phyloP scores from a whole-genome alignment of 2,329 filamentous ascomycete genomes.

The Immersiporthe knoxdaviesiana region DNA sequence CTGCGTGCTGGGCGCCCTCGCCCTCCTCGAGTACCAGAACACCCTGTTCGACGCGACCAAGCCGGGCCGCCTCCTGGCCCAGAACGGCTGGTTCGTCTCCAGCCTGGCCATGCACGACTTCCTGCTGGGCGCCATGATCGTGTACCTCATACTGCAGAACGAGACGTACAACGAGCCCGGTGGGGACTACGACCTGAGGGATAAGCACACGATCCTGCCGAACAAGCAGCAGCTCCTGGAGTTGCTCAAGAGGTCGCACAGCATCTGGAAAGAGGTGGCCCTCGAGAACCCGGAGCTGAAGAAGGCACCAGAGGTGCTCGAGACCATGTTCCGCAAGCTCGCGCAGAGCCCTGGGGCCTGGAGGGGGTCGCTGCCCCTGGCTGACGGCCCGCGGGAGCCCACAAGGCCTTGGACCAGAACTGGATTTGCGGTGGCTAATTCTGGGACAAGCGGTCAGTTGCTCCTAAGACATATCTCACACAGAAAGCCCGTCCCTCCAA shows the following conservation, averaged over 20 bases:
- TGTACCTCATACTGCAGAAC: slow-evolving; percentile 57
- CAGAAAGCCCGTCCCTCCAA: background rate
- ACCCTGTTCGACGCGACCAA: slow-evolving; percentile 52
- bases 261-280: slow-evolving; percentile 49
- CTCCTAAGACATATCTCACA: background rate
- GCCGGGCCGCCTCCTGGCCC: slow-evolving; percentile 57
- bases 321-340: slow-evolving; percentile 50
- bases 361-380: slow-evolving; percentile 9
- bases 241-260: slow-evolving; percentile 47
- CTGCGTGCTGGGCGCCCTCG: slow-evolving; percentile 54
- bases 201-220: slow-evolving; percentile 37
- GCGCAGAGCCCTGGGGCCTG: slow-evolving; percentile 14
- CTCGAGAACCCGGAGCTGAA: slow-evolving; percentile 43
- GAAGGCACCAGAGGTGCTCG: slow-evolving; percentile 51
- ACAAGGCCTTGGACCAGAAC: background rate
- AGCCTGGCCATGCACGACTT: slow-evolving; percentile 64
- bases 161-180: slow-evolving; percentile 44
- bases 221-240: slow-evolving; percentile 45
- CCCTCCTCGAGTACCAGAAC: slow-evolving; percentile 52
- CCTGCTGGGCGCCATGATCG: slow-evolving; percentile 62
- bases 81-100: slow-evolving; percentile 60
- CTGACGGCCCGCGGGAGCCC: background rate
- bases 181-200: slow-evolving; percentile 41
- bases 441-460: slow-evolving; percentile 15
- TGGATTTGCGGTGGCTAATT: slow-evolving; percentile 7